Base-by-base conservation (phyloP, 202 grass and related monocot species). In the Musa balbisiana region DNA sequence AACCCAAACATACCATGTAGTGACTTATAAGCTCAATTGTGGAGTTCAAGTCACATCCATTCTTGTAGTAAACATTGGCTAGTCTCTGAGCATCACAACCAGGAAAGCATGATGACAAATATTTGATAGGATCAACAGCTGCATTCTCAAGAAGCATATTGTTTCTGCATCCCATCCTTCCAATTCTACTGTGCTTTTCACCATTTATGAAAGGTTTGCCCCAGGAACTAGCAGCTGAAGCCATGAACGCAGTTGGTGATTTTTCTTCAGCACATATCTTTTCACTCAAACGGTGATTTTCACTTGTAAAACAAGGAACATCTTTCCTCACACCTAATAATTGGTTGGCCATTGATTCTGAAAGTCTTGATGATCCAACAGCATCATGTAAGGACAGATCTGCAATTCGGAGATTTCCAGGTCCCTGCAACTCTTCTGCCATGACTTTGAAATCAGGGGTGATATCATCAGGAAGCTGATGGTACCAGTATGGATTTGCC, bases 391-490 rank as follows among this genome's bases (percentile, higher is more conserved):
- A 83, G 73, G 89, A 90, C 68, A 96, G 73, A 72, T 83, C 84
- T 27, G 63, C 19, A 58, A 96, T 77, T 80, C 89, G 88, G 71
- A 96, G 73, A 82, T 73, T 88, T 64, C 84, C 87, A 84, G 59
- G 60, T 84, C 49, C 81, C 80, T 55, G 62, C 55, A 80, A 82
- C 70, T 96, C 88, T 78, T 87, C 86, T 79, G 72, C 84, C 53
- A 88, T 74, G 75, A 86, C 75, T 51, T 85, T 86, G 78, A 92
- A 96, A 87, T 96, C 93, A 63, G 93, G 93, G 43, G 90, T 96
- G 63, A 96, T 88, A 74, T 96, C 93, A 82, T 96, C 93, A 64
- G 93, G 93, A 73, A 96, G 90, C 76, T 96, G 90, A 29, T 86
- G 80, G 71, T 86, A 82, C 90, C 90, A 96, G 72, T 90, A 92